Conservation (phyloP, 345 rosid species). For the Salix viminalis region DNA sequence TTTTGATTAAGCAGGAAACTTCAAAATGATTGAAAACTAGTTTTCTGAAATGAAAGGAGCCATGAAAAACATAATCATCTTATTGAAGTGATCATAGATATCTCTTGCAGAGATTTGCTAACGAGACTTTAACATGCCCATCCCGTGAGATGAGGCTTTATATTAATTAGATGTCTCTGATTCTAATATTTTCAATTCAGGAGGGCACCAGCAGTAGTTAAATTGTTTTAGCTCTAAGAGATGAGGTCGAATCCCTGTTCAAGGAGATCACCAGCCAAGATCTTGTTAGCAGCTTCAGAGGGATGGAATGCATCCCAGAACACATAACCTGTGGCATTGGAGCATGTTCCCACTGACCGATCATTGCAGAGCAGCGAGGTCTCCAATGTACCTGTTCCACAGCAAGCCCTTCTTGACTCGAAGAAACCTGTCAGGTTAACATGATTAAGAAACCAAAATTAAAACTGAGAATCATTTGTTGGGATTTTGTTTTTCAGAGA, state of each 20-base stretch:
- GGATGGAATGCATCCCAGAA: slow-evolving; percentile 99
- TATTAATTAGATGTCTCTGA: not conserved
- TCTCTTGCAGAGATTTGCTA: not conserved
- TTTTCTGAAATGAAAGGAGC: not conserved
- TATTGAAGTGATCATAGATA: slow-evolving; percentile 4
- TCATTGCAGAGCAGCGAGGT: slow-evolving; percentile 80
- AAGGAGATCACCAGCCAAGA: slow-evolving; percentile 56
- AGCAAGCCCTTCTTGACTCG: slow-evolving; percentile 82
- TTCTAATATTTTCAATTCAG: not conserved
- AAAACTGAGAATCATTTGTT: not conserved
- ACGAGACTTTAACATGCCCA: not conserved
- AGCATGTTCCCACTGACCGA: slow-evolving; percentile 60
- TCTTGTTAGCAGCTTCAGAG: slow-evolving; percentile 72
- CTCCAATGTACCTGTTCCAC: slow-evolving; percentile 81
- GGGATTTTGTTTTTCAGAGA: not conserved
- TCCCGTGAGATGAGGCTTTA: not conserved
- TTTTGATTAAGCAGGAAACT: not conserved
- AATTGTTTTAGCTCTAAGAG: slow-evolving; percentile 37
- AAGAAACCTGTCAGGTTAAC: slow-evolving; percentile 54
- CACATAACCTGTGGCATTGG: slow-evolving; percentile 72
- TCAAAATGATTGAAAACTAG: not conserved
- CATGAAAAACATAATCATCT: slow-evolving; percentile 1
- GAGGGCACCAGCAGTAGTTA: not conserved
- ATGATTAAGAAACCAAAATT: not conserved
- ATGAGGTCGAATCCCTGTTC: slow-evolving; percentile 68